Conservation (phyloP, 2,329 filamentous ascomycete genomes). For the Claviceps humidiphila region DNA sequence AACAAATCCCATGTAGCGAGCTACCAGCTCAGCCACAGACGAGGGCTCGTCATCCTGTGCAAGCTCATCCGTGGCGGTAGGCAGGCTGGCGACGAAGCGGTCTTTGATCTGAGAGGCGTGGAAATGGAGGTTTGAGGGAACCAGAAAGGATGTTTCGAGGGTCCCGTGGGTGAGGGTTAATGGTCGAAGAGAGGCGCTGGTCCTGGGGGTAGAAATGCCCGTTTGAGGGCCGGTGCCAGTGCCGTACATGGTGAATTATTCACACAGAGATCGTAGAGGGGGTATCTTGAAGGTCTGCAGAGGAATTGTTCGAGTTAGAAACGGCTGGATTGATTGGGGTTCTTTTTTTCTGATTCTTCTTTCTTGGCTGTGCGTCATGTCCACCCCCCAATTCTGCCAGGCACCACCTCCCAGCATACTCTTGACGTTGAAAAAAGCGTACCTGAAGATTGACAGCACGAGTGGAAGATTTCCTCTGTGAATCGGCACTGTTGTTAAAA, state of each 20-base stretch:
- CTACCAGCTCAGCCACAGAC: constrained; percentile 81
- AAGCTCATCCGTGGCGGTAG: constrained; percentile 87
- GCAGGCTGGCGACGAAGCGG: constrained; percentile 71
- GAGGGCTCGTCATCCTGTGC: constrained; percentile 99
- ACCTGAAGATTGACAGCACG: constrained; percentile 20
- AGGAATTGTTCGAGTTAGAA: not conserved
- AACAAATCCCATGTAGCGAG: constrained; percentile 83
- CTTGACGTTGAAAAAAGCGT: constrained; percentile 6
- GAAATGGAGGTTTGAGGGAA: constrained; percentile 91
- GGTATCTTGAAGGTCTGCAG: constrained; percentile 28
- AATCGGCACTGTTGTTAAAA: not conserved
- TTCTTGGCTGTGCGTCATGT: not conserved
- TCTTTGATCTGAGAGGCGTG: constrained; percentile 92
- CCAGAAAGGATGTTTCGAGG: constrained; percentile 90
- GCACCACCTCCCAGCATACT: not conserved
- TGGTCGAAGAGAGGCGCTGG: constrained; percentile 81
- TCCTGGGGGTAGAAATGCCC: constrained; percentile 92
- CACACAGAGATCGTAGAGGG: constrained; percentile 8
- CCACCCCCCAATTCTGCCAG: not conserved
- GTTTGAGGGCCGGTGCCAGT: constrained; percentile 75
- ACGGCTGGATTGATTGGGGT: not conserved
- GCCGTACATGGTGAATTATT: constrained; percentile 61
- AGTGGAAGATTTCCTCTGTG: constrained; percentile 10
- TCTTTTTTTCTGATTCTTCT: not conserved
- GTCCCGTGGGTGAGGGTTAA: constrained; percentile 85